phyloP scores from a whole-genome alignment of 2,329 filamentous ascomycete genomes.

The Fusarium transvaalense region DNA sequence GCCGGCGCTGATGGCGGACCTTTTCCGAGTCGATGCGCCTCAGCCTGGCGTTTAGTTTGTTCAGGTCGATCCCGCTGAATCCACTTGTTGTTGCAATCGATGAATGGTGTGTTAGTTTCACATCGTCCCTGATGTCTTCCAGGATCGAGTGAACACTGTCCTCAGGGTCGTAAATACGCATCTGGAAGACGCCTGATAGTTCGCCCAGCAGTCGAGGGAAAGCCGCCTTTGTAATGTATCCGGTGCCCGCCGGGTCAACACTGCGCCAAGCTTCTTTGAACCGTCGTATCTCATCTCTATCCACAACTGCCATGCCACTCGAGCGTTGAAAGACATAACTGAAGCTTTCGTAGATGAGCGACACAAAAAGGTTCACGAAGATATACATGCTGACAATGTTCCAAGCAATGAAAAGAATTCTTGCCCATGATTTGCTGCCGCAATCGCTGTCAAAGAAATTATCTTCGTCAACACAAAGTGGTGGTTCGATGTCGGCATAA shows the following conservation, averaged over 20 bases:
- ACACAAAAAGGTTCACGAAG: slow-evolving; percentile 98
- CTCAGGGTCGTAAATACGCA: slow-evolving; percentile 94
- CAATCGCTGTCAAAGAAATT: slow-evolving; percentile 92
- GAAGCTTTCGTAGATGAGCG: slow-evolving; percentile 98
- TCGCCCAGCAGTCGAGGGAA: slow-evolving; percentile 92
- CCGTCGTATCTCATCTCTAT: slow-evolving; percentile 90
- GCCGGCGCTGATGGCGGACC: slow-evolving; percentile 79
- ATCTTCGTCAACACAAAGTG: slow-evolving; percentile 79
- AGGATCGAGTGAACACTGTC: slow-evolving; percentile 89
- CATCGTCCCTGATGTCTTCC: slow-evolving; percentile 79
- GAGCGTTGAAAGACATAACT: slow-evolving; percentile 98
- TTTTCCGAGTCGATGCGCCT: slow-evolving; percentile 78
- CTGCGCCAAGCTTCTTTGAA: slow-evolving; percentile 99
- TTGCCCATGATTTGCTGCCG: slow-evolving; percentile 89
- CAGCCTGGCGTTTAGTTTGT: slow-evolving; percentile 80
- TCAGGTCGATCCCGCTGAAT: slow-evolving; percentile 75
- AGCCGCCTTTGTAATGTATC: slow-evolving; percentile 88
- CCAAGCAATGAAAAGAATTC: slow-evolving; percentile 92
- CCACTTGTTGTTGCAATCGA: slow-evolving; percentile 67
- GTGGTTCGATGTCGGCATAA: slow-evolving; percentile 82
- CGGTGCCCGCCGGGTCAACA: slow-evolving; percentile 90
- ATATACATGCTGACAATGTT: slow-evolving; percentile 99
- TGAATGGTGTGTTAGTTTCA: slow-evolving; percentile 64
- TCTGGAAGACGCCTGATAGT: slow-evolving; percentile 94
- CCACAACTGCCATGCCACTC: slow-evolving; percentile 90